A percentile compares a stretch with the other conserved stretches of the same genome.
These are phyloP conservation scores for Saccharomycopsis olivae DNA, from an alignment of 805 yeast species.

Conservation along the genomic window DNA sequence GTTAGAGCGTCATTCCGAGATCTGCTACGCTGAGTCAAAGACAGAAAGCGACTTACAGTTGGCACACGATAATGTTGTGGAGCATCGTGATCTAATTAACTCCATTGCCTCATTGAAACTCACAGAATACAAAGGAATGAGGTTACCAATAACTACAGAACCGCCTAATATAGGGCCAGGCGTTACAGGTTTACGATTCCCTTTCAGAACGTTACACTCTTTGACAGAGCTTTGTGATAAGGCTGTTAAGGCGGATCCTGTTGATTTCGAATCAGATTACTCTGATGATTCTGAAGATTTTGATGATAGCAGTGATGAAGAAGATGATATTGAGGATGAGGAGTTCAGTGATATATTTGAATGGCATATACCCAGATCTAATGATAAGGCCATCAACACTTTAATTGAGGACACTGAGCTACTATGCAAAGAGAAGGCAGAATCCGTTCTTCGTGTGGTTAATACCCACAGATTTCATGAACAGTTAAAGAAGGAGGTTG, in stretches of 20 bases:
- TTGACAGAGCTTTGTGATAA: conserved; percentile 61
- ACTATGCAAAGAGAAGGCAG: conserved; percentile 54
- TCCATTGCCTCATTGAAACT: conserved; percentile 25
- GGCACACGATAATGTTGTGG: conserved; percentile 66
- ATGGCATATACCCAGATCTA: conserved; percentile 38
- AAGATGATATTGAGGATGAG: conserved; percentile 6
- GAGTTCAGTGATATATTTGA: conserved; percentile 13
- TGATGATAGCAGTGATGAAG: neutral
- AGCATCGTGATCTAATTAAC: conserved; percentile 48
- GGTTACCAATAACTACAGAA: conserved; percentile 29
- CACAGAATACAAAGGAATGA: conserved; percentile 48
- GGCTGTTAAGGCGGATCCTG: conserved; percentile 63
- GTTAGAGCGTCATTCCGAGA: conserved; percentile 82
- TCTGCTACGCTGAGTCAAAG: conserved; percentile 78
- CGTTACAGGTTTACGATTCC: conserved; percentile 43
- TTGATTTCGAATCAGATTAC: conserved; percentile 35
- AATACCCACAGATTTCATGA: conserved; percentile 68
- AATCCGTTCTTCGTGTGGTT: conserved; percentile 53
- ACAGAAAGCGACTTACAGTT: conserved; percentile 66
- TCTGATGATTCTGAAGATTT: neutral
- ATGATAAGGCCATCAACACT: conserved; percentile 53
- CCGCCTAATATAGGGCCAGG: neutral
- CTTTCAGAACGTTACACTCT: conserved; percentile 48
- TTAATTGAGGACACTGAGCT: conserved; percentile 59
- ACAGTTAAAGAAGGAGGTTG: conserved; percentile 70